A percentile compares a stretch with the other conserved stretches of the same genome.
These are phyloP conservation scores for Rhododendron henanense DNA, from an alignment of 148 eudicot species.

Conservation along the genomic window DNA sequence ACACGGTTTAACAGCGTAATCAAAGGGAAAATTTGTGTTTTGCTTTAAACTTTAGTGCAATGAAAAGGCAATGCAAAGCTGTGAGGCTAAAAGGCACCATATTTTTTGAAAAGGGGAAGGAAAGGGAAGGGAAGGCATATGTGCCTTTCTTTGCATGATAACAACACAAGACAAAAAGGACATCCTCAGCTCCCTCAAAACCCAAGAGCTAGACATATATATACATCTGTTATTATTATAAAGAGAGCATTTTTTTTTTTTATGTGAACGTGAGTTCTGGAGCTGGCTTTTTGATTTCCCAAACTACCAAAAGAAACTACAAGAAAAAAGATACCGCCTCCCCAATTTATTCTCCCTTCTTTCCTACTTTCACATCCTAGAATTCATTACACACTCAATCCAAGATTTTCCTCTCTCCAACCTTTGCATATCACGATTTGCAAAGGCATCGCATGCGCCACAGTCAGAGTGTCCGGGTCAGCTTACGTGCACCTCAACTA, in stretches of 20 bases:
- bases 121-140: constrained; percentile 6
- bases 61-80: neutral
- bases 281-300: neutral
- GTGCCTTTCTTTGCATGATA: constrained; percentile 3
- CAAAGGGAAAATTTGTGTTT: constrained; percentile 16
- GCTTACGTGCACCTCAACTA: no score
- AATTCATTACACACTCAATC: neutral
- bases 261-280: neutral
- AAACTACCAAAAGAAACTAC: neutral
- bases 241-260: neutral
- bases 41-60: constrained; percentile 11
- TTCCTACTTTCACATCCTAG: neutral
- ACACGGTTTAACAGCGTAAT: constrained; percentile 21
- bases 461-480: neutral
- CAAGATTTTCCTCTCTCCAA: neutral
- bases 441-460: neutral
- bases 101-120: constrained; percentile 5
- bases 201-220: neutral
- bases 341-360: neutral
- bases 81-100: neutral
- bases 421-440: neutral
- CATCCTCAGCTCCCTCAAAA: neutral
- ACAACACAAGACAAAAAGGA: constrained; percentile 15
- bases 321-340: neutral
- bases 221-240: neutral